Evolutionary conservation across 192 early-diverging fungal species (phyloP).

Genomic region (Coemansia umbellata): DNA sequence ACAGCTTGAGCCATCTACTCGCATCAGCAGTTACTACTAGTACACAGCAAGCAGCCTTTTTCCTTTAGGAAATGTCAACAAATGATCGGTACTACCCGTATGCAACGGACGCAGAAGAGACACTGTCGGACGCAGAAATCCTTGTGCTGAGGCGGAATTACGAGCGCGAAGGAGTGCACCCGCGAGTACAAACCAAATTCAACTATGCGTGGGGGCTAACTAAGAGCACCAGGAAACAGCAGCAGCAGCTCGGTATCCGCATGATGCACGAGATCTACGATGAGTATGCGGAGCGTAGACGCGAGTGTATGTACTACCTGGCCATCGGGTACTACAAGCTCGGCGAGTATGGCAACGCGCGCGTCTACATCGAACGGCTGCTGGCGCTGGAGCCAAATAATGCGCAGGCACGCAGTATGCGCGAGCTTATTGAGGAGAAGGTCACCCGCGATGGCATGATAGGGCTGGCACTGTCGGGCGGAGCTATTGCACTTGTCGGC

Average conservation of each 20-base stretch:
- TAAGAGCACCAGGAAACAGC: conserved; percentile 59
- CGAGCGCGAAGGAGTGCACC: conserved; percentile 62
- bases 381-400: conserved; percentile 82
- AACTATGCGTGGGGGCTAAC: conserved; percentile 95
- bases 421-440: conserved; percentile 75
- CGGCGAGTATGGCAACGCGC: conserved; percentile 78
- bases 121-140: conserved; percentile 37
- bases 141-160: conserved; percentile 65
- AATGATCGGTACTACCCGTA: conserved; percentile 31
- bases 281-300: conserved; percentile 72
- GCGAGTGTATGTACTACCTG: conserved; percentile 95
- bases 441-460: conserved; percentile 81
- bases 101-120: conserved; percentile 44
- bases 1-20: too few relatives aligned
- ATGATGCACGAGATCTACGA: conserved; percentile 82
- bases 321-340: conserved; percentile 89
- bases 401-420: conserved; percentile 69
- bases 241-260: conserved; percentile 74
- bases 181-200: conserved; percentile 88
- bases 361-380: conserved; percentile 77
- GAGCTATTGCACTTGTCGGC: conserved; percentile 64
- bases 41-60: too few relatives aligned
- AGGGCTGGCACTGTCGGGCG: conserved; percentile 85
- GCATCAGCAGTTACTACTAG: too few relatives aligned
- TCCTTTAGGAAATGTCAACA: conserved; percentile 15